A percentile compares a stretch with the other conserved stretches of the same genome.
These are phyloP conservation scores for Acer saccharum DNA, from an alignment of 345 rosid species.

Conservation along the genomic window DNA sequence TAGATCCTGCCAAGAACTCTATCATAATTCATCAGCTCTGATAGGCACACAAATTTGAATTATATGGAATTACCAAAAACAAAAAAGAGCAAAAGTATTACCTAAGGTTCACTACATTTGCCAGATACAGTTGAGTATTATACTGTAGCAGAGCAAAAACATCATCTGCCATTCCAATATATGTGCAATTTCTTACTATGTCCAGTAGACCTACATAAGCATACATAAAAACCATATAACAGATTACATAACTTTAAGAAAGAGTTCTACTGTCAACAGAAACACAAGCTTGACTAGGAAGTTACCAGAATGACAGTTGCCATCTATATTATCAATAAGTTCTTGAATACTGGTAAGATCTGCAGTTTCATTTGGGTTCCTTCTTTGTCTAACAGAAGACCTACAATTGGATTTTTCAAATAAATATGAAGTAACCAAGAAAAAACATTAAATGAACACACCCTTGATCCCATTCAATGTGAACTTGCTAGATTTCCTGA, in stretches of 20 bases:
- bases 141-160: slow-evolving; percentile 86
- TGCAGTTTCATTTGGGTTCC: slow-evolving; percentile 89
- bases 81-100: slow-evolving; percentile 27
- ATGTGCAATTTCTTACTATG: slow-evolving; percentile 70
- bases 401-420: slow-evolving; percentile 32
- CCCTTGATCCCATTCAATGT: no score
- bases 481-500: no score
- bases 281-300: slow-evolving; percentile 15
- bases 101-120: slow-evolving; percentile 89
- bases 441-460: not conserved
- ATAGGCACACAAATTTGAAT: not conserved
- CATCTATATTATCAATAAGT: slow-evolving; percentile 66
- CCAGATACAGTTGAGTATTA: slow-evolving; percentile 83
- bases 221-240: slow-evolving; percentile 11
- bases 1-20: not conserved
- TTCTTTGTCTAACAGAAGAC: slow-evolving; percentile 82
- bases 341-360: slow-evolving; percentile 92
- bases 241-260: slow-evolving; percentile 10
- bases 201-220: slow-evolving; percentile 70
- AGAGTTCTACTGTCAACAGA: slow-evolving; percentile 6
- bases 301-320: slow-evolving; percentile 68
- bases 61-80: slow-evolving; percentile 2
- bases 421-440: not conserved
- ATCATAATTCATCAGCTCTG: slow-evolving; percentile 8
- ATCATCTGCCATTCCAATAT: slow-evolving; percentile 97